phyloP scores from a whole-genome alignment of 331 rosid genomes.

The Spiraea crenata region DNA sequence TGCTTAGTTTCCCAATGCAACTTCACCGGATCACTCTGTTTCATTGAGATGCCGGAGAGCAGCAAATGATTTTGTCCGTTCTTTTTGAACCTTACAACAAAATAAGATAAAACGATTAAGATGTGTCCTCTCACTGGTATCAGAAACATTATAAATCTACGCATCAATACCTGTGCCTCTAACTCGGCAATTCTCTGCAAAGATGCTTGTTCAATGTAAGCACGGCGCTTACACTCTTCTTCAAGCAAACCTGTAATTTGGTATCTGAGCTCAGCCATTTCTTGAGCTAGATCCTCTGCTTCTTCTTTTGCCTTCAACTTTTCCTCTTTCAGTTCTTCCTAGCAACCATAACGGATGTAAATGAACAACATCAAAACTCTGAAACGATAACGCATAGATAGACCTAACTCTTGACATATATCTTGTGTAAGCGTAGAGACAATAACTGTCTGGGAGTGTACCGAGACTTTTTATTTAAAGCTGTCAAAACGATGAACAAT shows the following conservation, averaged over 20 bases:
- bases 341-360: constrained; percentile 22
- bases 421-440: too few relatives aligned
- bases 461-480: neutral
- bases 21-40: constrained; percentile 38
- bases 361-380: constrained; percentile 12
- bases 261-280: constrained; percentile 96
- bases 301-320: constrained; percentile 85
- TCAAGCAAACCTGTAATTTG: constrained; percentile 74
- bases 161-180: constrained; percentile 73
- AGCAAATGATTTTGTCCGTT: constrained; percentile 34
- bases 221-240: constrained; percentile 91
- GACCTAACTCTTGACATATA: neutral
- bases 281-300: constrained; percentile 91
- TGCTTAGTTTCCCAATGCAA: constrained; percentile 38
- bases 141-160: constrained; percentile 11
- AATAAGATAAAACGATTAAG: constrained; percentile 11
- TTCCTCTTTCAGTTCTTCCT: constrained; percentile 79
- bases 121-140: constrained; percentile 2
- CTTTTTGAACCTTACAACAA: constrained; percentile 52
- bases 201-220: constrained; percentile 87
- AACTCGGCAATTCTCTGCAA: constrained; percentile 80
- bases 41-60: constrained; percentile 34
- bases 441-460: neutral
- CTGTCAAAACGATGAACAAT: neutral
- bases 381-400: constrained; percentile 10